phyloP scores from a whole-genome alignment of 495 filamentous ascomycete species.

The Podospora sp. region DNA sequence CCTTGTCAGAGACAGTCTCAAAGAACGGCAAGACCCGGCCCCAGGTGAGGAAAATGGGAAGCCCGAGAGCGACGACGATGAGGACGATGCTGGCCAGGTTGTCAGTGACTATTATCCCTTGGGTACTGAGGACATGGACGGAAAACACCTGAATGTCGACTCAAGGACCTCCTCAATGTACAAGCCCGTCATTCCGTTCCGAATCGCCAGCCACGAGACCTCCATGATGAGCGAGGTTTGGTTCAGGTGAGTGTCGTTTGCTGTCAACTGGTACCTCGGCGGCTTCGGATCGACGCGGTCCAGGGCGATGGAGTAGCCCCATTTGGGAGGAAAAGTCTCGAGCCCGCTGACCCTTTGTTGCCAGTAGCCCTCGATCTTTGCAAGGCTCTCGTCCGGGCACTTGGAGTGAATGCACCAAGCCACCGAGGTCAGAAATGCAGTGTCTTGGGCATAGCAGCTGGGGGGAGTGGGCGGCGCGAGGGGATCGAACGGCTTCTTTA shows the following conservation, averaged over 20 bases:
- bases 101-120: too few relatives aligned
- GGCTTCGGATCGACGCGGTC: not conserved
- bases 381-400: not conserved
- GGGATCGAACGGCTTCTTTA: too few relatives aligned
- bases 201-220: not conserved
- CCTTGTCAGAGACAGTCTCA: too few relatives aligned
- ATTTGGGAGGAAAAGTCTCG: constrained; percentile 2
- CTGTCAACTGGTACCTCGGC: not conserved
- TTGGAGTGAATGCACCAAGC: constrained; percentile 1
- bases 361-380: too few relatives aligned
- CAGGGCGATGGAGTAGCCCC: not conserved
- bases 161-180: not conserved
- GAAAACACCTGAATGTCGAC: not conserved
- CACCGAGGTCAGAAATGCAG: constrained; percentile 3
- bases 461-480: constrained; percentile 3
- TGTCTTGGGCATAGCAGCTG: not conserved
- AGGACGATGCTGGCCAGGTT: not conserved
- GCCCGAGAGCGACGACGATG: not conserved
- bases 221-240: not conserved
- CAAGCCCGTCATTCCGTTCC: not conserved
- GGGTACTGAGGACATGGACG: too few relatives aligned
- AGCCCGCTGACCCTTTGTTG: too few relatives aligned
- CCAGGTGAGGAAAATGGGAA: constrained; percentile 2
- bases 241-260: constrained; percentile 2
- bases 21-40: too few relatives aligned